Base-by-base conservation (phyloP, 2,329 filamentous ascomycete species). In the Plectosphaerella cucumerina region DNA sequence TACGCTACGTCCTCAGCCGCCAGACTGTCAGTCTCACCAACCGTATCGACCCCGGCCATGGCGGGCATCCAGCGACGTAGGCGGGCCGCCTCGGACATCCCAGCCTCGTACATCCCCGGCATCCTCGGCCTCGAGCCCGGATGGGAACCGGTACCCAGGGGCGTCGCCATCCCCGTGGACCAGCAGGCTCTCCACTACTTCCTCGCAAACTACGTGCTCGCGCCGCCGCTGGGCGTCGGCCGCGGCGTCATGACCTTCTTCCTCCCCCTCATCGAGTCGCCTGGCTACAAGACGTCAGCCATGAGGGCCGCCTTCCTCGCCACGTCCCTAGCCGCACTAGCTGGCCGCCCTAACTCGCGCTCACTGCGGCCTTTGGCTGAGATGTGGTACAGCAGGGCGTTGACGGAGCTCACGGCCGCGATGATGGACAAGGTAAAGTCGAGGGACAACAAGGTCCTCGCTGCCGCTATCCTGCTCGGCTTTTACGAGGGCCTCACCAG, bases 131-230 rank as follows among this genome's bases (percentile, higher is more conserved):
- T 33, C 43, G 10, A 26, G 15, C 15, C 15, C 14, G 11, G 43
- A 5, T 6, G 22, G 6, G 23, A 45, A 18, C 15, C 17, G 9
- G 48, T 56, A 41, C 52, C 54, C 3, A 52, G 54, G 33, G 50
- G 45, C 20, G 41, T 56, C 14, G 48, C 59, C 45, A 60, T 59
- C 5, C 57, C 59, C 4, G 54, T 61, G 12, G 57, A 59, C 12
- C 53, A 61, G 31, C 59, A 61, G 44, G 59, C 59, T 2, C 58
- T 57, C 2, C 60, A 59, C 22, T 61, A 56, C 41, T 61, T 61
- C 15, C 49, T 61, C 12, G 57, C 59, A 9, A 59, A 60, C 21
- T 61, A 58, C 20, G 59, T 61, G 15, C 43, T 61, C 6, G 56
- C 52, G 4, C 54, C 56, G 20, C 58, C 58, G 3, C 43, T 49